Evolutionary conservation across 2,329 filamentous ascomycete genomes (phyloP), one percentile per base, ranked within the genome.

Genomic region (Ophiostoma piceae): DNA sequence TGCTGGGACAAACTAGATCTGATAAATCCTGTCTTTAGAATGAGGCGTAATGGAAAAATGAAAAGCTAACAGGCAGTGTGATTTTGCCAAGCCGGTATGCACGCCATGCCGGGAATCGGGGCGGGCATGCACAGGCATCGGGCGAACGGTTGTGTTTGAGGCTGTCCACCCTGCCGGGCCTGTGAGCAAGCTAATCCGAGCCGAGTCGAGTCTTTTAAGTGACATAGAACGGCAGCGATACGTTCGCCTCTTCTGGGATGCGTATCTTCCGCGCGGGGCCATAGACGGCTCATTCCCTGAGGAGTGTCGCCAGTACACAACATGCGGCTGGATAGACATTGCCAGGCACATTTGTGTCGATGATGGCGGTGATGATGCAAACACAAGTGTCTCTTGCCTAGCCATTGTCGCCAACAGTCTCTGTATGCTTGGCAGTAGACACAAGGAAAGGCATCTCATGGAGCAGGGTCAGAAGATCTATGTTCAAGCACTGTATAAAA

Each of bases 21-120:
- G 51, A 26, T 57, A 26, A 47, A 19, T 16, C 16, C 43, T 19
- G 16, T 12, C 39, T 41, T 3, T 14, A 1, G 39, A 12, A 41
- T 14, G 12, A 14, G 8, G 39, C 12, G 3, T 41, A n/a, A 47
- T 47, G 16, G 51, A 26, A 26, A 22, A n/a, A 51, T 14, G 51
- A 14, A 11, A 12, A 3, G 39, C 65, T 47, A 47, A 67, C 65
- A 41, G 22, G 1, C 26, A 70, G 69, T 70, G 69, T 22, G 69
- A 70, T 37, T 39, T 65, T 32, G 69, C 32, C 5, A 41, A 51
- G 57, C 69, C 69, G 1, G 16, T 39, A 5, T 70, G 69, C 66
- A 65, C 66, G 32, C 69, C 54, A 19, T 70, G 69, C 41, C 60
- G 39, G 6, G 12, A 47, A 32, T 22, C 69, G 5, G 41, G 54